Evolutionary conservation across 1,284 basidiomycete species (phyloP), one percentile per base, ranked within the genome.

Genomic region (Ceratobasidium sp.): DNA sequence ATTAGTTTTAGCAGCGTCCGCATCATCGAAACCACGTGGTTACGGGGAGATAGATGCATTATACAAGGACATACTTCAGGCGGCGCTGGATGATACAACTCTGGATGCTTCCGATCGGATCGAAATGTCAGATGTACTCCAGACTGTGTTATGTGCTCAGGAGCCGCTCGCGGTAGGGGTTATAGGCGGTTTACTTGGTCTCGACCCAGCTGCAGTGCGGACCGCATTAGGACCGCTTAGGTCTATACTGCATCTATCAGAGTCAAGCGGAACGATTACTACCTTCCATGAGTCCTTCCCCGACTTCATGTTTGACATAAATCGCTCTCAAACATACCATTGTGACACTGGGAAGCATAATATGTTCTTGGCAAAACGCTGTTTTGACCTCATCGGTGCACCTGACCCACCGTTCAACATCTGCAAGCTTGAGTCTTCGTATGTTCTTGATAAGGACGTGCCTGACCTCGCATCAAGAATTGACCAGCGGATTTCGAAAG

Each of bases 241-340:
- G 15, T 67, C 65, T 4, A 51, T 67, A 41, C 31, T 67, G 5
- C 29, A 67, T 17, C 11, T 41, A 4, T 41, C 36, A 11, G 24
- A 56, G 29, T 8, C 54, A 24, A 31, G 22, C 6, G 54, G 27
- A 17, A 8, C 17, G 3, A 17, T 56, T 4, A 56, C 54, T 8
- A 56, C 54, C 3, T 31, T 56, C 5, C 57, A 60, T 22, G 36
- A 24, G 31, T 60, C 57, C 11, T 64, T 64, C 45, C 62, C 44
- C 24, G 45, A 64, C 24, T 45, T 17, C 29, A 64, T 64, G 41
- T 24, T 64, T n/a, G 44, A 48, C 62, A 24, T 47, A 41, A 48
- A 11, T 24, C 41, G 45, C 4, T 64, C 62, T 11, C 19, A 36
- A n/a, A 6, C 62, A 15, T 64, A 5, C n/a, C 29, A 5, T 19